Conservation (phyloP, 345 rosid species). For the Eucalyptus erythrocorys region DNA sequence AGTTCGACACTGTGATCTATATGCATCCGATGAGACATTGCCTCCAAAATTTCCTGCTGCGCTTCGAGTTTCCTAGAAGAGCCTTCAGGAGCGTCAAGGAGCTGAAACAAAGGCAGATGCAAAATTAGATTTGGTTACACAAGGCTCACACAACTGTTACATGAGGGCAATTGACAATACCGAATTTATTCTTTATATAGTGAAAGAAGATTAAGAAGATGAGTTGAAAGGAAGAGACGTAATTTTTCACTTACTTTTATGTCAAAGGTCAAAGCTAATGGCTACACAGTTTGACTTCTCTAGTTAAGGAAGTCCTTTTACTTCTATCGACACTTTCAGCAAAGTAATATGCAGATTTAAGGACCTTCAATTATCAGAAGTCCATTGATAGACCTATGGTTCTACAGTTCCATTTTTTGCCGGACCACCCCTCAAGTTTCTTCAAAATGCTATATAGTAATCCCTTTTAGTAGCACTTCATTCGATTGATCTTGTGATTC, state of each 20-base stretch:
- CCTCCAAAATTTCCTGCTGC: constrained; percentile 77
- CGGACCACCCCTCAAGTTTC: too few relatives aligned
- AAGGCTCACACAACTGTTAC: not conserved
- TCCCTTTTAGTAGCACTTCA: too few relatives aligned
- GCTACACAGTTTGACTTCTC: not conserved
- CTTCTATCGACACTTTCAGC: not conserved
- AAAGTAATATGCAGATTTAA: not conserved
- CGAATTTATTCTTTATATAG: not conserved
- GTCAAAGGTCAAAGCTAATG: not conserved
- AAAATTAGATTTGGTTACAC: not conserved
- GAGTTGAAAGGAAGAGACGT: not conserved
- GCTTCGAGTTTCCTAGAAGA: constrained; percentile 61
- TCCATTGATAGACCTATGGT: too few relatives aligned
- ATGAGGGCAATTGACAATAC: not conserved
- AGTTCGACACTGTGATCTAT: constrained; percentile 71
- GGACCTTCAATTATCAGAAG: too few relatives aligned
- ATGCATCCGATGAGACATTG: constrained; percentile 84
- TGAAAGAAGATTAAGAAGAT: not conserved
- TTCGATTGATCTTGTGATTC: too few relatives aligned
- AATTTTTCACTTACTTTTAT: not conserved
- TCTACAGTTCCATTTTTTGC: too few relatives aligned
- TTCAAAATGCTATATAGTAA: too few relatives aligned
- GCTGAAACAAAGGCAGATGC: constrained; percentile 16
- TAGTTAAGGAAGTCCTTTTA: not conserved
- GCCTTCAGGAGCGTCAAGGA: constrained; percentile 83